Evolutionary conservation across 2,329 filamentous ascomycete species (phyloP), one percentile per base, ranked within the genome.

Genomic region (Aspergillus jensenii): DNA sequence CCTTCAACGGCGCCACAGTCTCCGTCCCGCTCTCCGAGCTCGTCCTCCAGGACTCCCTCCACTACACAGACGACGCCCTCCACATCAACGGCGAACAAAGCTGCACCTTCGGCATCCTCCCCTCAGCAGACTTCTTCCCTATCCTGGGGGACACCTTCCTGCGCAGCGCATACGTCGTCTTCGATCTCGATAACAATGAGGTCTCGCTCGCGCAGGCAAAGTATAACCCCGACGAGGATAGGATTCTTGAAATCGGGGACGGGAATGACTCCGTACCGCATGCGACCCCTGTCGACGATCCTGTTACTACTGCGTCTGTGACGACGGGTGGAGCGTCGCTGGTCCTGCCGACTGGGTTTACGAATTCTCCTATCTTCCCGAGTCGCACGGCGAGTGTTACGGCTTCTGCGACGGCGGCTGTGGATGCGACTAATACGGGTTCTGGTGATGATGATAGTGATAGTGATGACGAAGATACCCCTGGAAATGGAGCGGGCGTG

Each of bases 81-180:
- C 23, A 53, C 49, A 50, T 54, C 4, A 79, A 78, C 52, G n/a
- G 75, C 82, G 40, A 44, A 15, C 43, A 52, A 6, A 55, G 85
- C 8, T 91, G 89, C 63, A 78, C 87, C 37, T 90, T 91, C 66
- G 89, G 88, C 56, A 82, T 91, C 61, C 79, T 83, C 3, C 85
- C 87, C 1, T 81, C 86, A 1, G 81, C 80, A 2, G 63, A 72
- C 1, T 78, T 81, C 31, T 82, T 82, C n/a, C 81, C 82, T 44
- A 84, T 90, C 2, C 76, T 92, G 27, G 89, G 89, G 15, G 89
- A 91, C 68, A 90, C 89, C 0, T 92, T 92, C 71, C 77, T 92
- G 55, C 81, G 89, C 48, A 88, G 86, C 37, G 89, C 89, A 0
- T 92, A 92, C 65, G 82, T 90, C 14, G 89, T 92, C 11, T 91